A percentile compares a stretch with the other conserved stretches of the same genome.
These are phyloP conservation scores for Sporothrix luriei DNA, from an alignment of 2,329 filamentous ascomycete genomes.

Conservation along the genomic window DNA sequence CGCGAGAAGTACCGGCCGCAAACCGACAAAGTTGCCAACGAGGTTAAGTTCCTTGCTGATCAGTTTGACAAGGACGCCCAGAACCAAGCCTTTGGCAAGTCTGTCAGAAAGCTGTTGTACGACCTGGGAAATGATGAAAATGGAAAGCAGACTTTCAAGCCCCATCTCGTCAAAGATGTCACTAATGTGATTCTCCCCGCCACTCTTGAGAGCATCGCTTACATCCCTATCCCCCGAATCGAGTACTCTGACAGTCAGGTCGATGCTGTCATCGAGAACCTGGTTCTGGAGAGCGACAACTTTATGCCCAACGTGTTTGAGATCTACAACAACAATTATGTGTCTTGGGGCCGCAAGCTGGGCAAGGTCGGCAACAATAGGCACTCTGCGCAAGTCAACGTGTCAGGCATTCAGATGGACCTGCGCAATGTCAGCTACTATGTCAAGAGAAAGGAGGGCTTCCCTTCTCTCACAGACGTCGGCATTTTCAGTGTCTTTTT, in stretches of 20 bases:
- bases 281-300: conserved; percentile 95
- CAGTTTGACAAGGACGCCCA: conserved; percentile 88
- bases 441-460: conserved; percentile 91
- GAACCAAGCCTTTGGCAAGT: conserved; percentile 77
- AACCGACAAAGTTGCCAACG: conserved; percentile 82
- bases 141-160: conserved; percentile 88
- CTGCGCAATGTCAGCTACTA: conserved; percentile 90
- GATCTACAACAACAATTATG: conserved; percentile 88
- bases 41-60: conserved; percentile 83
- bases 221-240: conserved; percentile 90
- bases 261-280: conserved; percentile 89
- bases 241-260: conserved; percentile 84
- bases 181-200: conserved; percentile 82
- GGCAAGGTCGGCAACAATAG: conserved; percentile 81
- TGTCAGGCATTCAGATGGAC: conserved; percentile 91
- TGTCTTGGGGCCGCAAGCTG: conserved; percentile 91
- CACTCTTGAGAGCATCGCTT: conserved; percentile 80
- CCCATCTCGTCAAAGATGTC: conserved; percentile 85
- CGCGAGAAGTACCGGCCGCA: conserved; percentile 85
- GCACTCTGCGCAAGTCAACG: conserved; percentile 78
- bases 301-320: conserved; percentile 91
- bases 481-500: conserved; percentile 88
- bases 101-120: conserved; percentile 81
- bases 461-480: conserved; percentile 82
- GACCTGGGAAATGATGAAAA: conserved; percentile 83